Evolutionary conservation across 2,329 filamentous ascomycete species (phyloP).

Genomic region (Camillea tinctor): DNA sequence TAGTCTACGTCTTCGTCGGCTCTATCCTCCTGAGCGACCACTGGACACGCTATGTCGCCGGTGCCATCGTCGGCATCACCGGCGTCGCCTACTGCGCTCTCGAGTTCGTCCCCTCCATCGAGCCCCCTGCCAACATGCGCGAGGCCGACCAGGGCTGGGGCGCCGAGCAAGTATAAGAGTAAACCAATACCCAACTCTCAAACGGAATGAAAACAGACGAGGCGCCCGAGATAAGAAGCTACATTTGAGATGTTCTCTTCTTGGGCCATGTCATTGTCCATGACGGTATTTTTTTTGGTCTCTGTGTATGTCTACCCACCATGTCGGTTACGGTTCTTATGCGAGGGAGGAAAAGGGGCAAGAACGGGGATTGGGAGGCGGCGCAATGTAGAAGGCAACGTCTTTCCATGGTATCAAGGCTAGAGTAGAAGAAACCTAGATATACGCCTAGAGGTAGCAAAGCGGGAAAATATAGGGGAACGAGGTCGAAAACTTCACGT

Average conservation of each 20-base stretch:
- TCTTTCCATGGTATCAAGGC: too few relatives aligned
- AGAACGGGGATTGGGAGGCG: too few relatives aligned
- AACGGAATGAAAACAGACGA: background rate
- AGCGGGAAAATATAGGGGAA: background rate
- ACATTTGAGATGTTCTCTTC: too few relatives aligned
- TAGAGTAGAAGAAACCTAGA: too few relatives aligned
- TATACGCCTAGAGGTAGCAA: too few relatives aligned
- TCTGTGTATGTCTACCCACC: too few relatives aligned
- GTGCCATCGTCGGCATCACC: constrained; percentile 72
- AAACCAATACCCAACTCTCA: background rate
- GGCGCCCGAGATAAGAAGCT: background rate
- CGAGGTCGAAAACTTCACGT: background rate
- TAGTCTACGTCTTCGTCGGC: constrained; percentile 96
- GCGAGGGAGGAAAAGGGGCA: too few relatives aligned
- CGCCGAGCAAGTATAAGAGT: constrained; percentile 64
- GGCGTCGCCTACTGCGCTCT: constrained; percentile 76
- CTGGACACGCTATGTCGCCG: constrained; percentile 71
- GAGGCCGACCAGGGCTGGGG: constrained; percentile 75
- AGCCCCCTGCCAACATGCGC: constrained; percentile 79
- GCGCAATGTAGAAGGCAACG: background rate
- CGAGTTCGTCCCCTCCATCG: constrained; percentile 76
- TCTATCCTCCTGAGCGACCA: constrained; percentile 72
- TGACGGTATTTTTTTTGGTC: too few relatives aligned
- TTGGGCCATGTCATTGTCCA: too few relatives aligned
- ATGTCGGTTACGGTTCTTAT: too few relatives aligned